Evolutionary conservation across 2,329 filamentous ascomycete genomes (phyloP).

Genomic region (Cladophialophora bantiana): DNA sequence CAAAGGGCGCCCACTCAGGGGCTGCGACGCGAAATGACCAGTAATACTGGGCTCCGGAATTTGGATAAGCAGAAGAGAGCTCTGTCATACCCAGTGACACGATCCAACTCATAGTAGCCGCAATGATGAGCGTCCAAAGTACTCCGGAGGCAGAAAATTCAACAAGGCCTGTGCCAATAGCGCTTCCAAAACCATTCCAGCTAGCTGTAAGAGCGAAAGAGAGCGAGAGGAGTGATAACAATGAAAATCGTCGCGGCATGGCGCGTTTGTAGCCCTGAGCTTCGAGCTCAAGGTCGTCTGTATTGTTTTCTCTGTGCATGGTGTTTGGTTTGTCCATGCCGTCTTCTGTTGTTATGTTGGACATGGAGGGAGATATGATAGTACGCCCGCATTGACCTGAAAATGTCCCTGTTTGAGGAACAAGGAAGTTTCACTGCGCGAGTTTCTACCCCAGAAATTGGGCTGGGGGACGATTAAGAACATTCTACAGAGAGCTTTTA

Average conservation of each 20-base stretch:
- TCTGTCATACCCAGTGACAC: slow-evolving; percentile 25
- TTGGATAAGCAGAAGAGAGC: slow-evolving; percentile 19
- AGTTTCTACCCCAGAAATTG: too few species aligned
- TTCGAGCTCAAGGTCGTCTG: slow-evolving; percentile 20
- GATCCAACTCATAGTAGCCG: slow-evolving; percentile 16
- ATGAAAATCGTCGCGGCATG: slow-evolving; percentile 22
- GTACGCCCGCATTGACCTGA: too few species aligned
- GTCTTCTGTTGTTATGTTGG: too few species aligned
- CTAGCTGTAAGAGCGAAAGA: slow-evolving; percentile 18
- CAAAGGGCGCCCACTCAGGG: slow-evolving; percentile 13
- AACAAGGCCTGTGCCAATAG: slow-evolving; percentile 17
- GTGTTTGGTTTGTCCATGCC: neutral
- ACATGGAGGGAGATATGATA: too few species aligned
- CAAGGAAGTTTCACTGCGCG: too few species aligned
- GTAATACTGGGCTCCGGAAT: slow-evolving; percentile 25
- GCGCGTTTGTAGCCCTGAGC: slow-evolving; percentile 11
- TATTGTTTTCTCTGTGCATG: neutral
- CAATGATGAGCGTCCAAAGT: slow-evolving; percentile 21
- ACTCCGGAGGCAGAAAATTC: slow-evolving; percentile 18
- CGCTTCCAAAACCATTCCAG: slow-evolving; percentile 16
- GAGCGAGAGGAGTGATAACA: slow-evolving; percentile 13
- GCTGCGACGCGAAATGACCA: slow-evolving; percentile 24
- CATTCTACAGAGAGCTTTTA: too few species aligned
- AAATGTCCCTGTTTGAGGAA: too few species aligned
- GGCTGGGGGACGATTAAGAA: too few species aligned